Evolutionary conservation across 495 filamentous ascomycete species (phyloP).

Genomic region (Annulohypoxylon bovei): DNA sequence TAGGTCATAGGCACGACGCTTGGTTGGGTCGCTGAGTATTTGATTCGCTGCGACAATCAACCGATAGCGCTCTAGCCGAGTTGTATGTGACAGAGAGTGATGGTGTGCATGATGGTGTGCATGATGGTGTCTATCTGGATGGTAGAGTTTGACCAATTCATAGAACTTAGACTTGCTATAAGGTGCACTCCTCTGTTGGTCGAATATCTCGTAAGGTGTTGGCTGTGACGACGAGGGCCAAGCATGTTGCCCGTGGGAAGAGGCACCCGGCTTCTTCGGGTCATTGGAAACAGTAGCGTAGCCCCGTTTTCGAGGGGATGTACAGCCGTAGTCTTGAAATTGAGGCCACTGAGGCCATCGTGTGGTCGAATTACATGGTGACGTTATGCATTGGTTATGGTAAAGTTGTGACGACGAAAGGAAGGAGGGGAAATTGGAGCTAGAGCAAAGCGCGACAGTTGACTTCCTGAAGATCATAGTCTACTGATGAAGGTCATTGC

Average conservation of each 20-base stretch:
- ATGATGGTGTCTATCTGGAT: constrained; percentile 77
- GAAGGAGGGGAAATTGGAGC: constrained; percentile 30
- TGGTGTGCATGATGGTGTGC: constrained; percentile 49
- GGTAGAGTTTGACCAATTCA: constrained; percentile 93
- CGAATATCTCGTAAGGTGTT: constrained; percentile 94
- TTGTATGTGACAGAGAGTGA: constrained; percentile 62
- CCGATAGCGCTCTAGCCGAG: constrained; percentile 84
- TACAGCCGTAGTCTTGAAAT: background rate
- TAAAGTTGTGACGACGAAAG: constrained; percentile 27
- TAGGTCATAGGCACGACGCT: constrained; percentile 81
- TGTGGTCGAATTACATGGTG: constrained; percentile 41
- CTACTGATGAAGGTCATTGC: constrained; percentile 31
- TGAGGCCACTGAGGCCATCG: constrained; percentile 15
- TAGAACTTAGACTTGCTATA: constrained; percentile 89
- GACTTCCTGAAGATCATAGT: constrained; percentile 53
- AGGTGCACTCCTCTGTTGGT: constrained; percentile 65
- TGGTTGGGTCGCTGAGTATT: constrained; percentile 85
- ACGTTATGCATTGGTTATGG: constrained; percentile 36
- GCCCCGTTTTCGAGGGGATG: constrained; percentile 23
- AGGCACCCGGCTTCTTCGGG: constrained; percentile 29
- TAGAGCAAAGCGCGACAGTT: constrained; percentile 42
- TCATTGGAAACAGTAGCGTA: constrained; percentile 50
- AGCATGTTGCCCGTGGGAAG: constrained; percentile 47
- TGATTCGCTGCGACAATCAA: constrained; percentile 86
- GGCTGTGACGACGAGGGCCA: constrained; percentile 61